Percentiles rank a stretch among this genome's conserved stretches.
These are phyloP conservation scores for Ramalina intermedia DNA, from an alignment of 495 filamentous ascomycete species.

Conservation along the genomic window DNA sequence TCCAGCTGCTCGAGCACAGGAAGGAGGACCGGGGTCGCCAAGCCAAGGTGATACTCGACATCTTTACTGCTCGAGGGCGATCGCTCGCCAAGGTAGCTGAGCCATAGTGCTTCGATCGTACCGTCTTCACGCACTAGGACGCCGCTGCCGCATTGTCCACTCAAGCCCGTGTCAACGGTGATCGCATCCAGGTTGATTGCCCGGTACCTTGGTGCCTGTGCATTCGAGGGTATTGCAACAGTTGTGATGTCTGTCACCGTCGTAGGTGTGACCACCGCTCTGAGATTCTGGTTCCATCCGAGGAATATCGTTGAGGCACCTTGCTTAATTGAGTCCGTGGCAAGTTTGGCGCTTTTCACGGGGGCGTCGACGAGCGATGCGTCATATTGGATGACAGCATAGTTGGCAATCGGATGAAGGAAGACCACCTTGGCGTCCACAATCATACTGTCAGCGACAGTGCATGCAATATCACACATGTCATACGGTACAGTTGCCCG, in stretches of 20 bases:
- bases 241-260: constrained; percentile 95
- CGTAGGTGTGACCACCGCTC: constrained; percentile 86
- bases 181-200: constrained; percentile 96
- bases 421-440: constrained; percentile 90
- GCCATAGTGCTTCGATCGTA: constrained; percentile 85
- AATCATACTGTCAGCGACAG: constrained; percentile 89
- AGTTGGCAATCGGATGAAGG: constrained; percentile 97
- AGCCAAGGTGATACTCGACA: constrained; percentile 90
- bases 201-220: constrained; percentile 79
- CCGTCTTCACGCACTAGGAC: constrained; percentile 83
- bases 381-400: constrained; percentile 90
- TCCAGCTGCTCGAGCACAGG: constrained; percentile 77
- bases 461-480: constrained; percentile 87
- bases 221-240: constrained; percentile 88
- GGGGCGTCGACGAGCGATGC: constrained; percentile 83
- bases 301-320: constrained; percentile 86
- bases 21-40: constrained; percentile 75
- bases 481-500: constrained; percentile 90
- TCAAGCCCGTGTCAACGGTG: constrained; percentile 85
- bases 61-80: constrained; percentile 65
- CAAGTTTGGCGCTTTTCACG: constrained; percentile 74
- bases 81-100: constrained; percentile 90
- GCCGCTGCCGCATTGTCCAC: constrained; percentile 85
- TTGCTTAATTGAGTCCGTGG: constrained; percentile 71
- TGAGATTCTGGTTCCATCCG: constrained; percentile 89